These are phyloP conservation scores for Euclidium syriacum DNA, from an alignment of 345 rosid genomes.

Conservation along the genomic window DNA sequence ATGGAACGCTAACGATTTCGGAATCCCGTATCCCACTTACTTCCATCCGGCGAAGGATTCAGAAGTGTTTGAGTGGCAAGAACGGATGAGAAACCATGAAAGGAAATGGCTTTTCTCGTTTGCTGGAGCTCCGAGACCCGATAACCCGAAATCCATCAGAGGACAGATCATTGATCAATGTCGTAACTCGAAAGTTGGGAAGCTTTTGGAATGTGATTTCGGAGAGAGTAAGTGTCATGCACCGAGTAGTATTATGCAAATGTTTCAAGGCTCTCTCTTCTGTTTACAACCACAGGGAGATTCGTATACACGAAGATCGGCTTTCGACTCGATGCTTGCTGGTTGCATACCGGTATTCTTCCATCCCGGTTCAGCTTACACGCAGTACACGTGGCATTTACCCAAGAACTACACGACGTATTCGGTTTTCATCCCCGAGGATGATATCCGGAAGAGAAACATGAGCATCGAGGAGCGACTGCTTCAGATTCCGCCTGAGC, in stretches of 20 bases:
- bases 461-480: constrained; percentile 71
- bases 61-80: constrained; percentile 78
- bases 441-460: constrained; percentile 67
- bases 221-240: constrained; percentile 97
- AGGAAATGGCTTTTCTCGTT: constrained; percentile 94
- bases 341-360: constrained; percentile 92
- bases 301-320: constrained; percentile 84
- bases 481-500: constrained; percentile 57
- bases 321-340: constrained; percentile 82
- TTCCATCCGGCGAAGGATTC: constrained; percentile 81
- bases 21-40: constrained; percentile 82
- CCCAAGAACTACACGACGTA: constrained; percentile 76
- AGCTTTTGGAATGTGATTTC: constrained; percentile 71
- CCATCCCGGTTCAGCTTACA: constrained; percentile 92
- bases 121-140: constrained; percentile 90
- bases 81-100: constrained; percentile 69
- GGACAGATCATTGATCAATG: constrained; percentile 82
- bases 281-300: constrained; percentile 93
- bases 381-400: constrained; percentile 89
- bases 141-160: constrained; percentile 65
- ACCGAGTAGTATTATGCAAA: constrained; percentile 84
- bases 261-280: constrained; percentile 78
- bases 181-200: constrained; percentile 47
- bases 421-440: constrained; percentile 83
- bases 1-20: constrained; percentile 90